Evolutionary conservation across 805 yeast species (phyloP).

Genomic region (Brettanomyces anomalus): DNA sequence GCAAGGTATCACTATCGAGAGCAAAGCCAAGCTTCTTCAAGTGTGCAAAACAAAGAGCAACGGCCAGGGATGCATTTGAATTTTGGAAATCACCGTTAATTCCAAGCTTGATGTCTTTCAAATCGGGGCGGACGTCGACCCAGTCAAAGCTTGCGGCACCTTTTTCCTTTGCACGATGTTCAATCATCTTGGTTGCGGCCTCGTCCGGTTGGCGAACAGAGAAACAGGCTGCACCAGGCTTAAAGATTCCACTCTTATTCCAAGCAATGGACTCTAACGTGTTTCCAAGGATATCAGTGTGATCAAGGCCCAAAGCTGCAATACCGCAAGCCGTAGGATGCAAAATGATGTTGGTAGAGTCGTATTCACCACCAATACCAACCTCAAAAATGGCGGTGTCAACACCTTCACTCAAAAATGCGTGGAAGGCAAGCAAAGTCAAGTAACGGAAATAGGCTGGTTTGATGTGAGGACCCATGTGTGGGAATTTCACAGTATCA

Average conservation of each 20-base stretch:
- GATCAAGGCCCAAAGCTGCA: slow-evolving; percentile 85
- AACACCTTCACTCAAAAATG: slow-evolving; percentile 81
- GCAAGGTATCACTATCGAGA: slow-evolving; percentile 28
- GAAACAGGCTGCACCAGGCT: slow-evolving; percentile 55
- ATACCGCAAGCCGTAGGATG: slow-evolving; percentile 82
- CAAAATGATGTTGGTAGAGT: slow-evolving; percentile 84
- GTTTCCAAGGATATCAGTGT: slow-evolving; percentile 74
- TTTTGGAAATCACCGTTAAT: slow-evolving; percentile 79
- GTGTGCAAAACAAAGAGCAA: slow-evolving; percentile 56
- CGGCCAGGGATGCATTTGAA: slow-evolving; percentile 82
- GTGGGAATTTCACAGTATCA: slow-evolving; percentile 53
- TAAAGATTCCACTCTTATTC: slow-evolving; percentile 94
- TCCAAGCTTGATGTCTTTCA: slow-evolving; percentile 46
- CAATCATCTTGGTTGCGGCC: slow-evolving; percentile 46
- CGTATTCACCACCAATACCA: slow-evolving; percentile 97
- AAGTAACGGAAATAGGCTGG: slow-evolving; percentile 92
- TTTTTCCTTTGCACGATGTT: slow-evolving; percentile 62
- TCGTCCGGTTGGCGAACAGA: slow-evolving; percentile 44
- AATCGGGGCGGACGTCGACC: slow-evolving; percentile 37
- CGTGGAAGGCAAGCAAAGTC: slow-evolving; percentile 85
- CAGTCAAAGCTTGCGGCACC: slow-evolving; percentile 37
- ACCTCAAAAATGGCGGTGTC: slow-evolving; percentile 94
- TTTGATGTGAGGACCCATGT: slow-evolving; percentile 61
- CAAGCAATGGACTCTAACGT: slow-evolving; percentile 88
- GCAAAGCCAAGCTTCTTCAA: slow-evolving; percentile 39